These are phyloP conservation scores for Akebia trifoliata DNA, from an alignment of 164 flowering plant genomes.

Conservation along the genomic window DNA sequence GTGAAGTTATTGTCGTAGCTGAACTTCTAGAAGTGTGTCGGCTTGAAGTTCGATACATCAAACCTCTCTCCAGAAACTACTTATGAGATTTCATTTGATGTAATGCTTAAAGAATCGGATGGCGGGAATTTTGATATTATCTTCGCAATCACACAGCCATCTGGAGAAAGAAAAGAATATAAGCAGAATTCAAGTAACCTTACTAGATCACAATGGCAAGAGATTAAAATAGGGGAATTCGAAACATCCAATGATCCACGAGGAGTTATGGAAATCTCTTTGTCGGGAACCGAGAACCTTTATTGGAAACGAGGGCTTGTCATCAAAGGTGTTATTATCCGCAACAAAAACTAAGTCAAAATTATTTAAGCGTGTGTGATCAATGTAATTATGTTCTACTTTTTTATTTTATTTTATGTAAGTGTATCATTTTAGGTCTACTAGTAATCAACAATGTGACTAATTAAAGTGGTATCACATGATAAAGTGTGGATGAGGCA, in stretches of 20 bases:
- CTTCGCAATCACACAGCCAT: too few relatives aligned
- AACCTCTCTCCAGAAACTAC: conserved; percentile 37
- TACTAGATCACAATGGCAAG: conserved; percentile 39
- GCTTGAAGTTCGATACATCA: conserved; percentile 47
- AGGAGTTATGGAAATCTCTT: conserved; percentile 39
- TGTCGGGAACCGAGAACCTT: conserved; percentile 41
- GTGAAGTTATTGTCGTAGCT: conserved; percentile 33
- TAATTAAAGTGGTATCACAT: too few relatives aligned
- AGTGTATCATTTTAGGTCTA: too few relatives aligned
- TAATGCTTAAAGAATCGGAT: conserved; percentile 43
- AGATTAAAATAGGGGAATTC: conserved; percentile 38
- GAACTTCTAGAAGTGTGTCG: conserved; percentile 59
- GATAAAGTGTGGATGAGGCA: too few relatives aligned
- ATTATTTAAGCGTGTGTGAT: too few relatives aligned
- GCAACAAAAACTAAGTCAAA: conserved; percentile 29
- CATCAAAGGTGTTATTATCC: conserved; percentile 42
- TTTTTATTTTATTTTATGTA: too few relatives aligned
- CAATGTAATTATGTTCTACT: too few relatives aligned
- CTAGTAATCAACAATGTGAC: too few relatives aligned
- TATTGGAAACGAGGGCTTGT: conserved; percentile 57
- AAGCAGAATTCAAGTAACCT: conserved; percentile 24
- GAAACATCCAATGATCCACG: neutral
- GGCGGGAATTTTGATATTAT: conserved; percentile 58
- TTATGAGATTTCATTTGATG: conserved; percentile 43
- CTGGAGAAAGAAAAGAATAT: conserved; percentile 33